Evolutionary conservation across 805 yeast genomes (phyloP).

Genomic region (Metahyphopichia silvanorum): DNA sequence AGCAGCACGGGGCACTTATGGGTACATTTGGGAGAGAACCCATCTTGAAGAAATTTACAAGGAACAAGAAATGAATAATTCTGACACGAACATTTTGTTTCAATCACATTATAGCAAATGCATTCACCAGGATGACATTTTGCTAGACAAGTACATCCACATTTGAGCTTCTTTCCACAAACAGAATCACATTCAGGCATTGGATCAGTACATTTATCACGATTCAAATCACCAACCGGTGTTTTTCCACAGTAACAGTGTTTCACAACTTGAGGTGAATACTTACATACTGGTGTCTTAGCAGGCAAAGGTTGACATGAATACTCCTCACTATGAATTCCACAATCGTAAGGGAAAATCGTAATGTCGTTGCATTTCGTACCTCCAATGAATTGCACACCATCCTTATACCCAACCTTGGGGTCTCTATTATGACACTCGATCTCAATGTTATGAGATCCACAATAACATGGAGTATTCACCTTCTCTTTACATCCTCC

Average conservation of each 20-base stretch:
- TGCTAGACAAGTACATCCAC: conserved; percentile 72
- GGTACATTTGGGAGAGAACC: conserved; percentile 56
- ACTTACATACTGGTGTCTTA: conserved; percentile 46
- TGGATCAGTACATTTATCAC: conserved; percentile 70
- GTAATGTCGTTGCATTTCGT: conserved; percentile 33
- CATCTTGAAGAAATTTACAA: conserved; percentile 54
- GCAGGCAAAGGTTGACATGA: conserved; percentile 51
- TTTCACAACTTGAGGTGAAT: conserved; percentile 54
- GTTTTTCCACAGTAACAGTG: conserved; percentile 83
- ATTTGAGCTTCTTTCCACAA: conserved; percentile 61
- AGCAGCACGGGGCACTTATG: conserved; percentile 71
- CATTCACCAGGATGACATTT: conserved; percentile 80
- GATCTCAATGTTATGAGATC: conserved; percentile 43
- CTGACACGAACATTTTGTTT: conserved; percentile 61
- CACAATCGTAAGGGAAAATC: conserved; percentile 61
- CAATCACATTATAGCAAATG: conserved; percentile 54
- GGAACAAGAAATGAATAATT: conserved; percentile 56
- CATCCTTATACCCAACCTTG: conserved; percentile 22
- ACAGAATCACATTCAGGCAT: conserved; percentile 67
- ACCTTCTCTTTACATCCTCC: conserved; percentile 61
- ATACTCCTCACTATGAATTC: conserved; percentile 48
- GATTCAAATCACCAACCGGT: conserved; percentile 35
- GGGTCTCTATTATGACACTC: conserved; percentile 45
- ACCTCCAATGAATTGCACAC: conserved; percentile 27
- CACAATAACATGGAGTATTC: conserved; percentile 70